Percentiles rank a stretch among this genome's conserved stretches.
Conservation (phyloP, 495 filamentous ascomycete genomes). For the Lentithecium fluviatile region DNA sequence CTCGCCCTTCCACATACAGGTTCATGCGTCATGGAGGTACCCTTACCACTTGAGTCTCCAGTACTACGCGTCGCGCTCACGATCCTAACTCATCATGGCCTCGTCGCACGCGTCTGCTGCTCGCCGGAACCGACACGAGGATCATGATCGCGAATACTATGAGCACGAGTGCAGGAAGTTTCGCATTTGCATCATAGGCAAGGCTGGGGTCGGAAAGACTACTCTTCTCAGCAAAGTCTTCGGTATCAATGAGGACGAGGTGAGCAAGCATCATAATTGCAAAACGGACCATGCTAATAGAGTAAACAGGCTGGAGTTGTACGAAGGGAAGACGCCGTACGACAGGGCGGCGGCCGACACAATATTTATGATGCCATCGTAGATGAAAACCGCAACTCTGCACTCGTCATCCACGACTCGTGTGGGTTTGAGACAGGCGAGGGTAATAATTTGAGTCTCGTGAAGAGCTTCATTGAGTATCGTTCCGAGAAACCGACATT, state of each 20-base stretch:
- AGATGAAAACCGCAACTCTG: constrained; percentile 11
- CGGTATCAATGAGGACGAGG: constrained; percentile 1
- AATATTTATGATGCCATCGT: constrained; percentile 8
- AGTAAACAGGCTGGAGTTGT: constrained; percentile 4
- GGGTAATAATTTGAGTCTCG: background rate
- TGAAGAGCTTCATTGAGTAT: constrained; percentile 5
- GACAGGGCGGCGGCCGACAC: constrained; percentile 3
- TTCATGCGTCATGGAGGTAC: too few relatives aligned
- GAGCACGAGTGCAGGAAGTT: constrained; percentile 8
- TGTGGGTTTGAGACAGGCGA: constrained; percentile 11
- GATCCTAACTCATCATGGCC: too few relatives aligned
- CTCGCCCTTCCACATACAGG: too few relatives aligned
- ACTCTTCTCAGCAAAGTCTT: constrained; percentile 9
- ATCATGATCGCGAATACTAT: constrained; percentile 7
- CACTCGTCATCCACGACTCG: constrained; percentile 12
- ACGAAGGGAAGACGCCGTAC: background rate
- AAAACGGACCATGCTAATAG: background rate
- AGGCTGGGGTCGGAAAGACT: constrained; percentile 10
- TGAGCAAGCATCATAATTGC: background rate
- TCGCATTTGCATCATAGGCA: constrained; percentile 11
- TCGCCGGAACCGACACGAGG: too few relatives aligned
- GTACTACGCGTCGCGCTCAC: too few relatives aligned
- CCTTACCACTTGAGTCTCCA: too few relatives aligned
- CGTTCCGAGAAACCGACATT: constrained; percentile 4
- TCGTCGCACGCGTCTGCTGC: too few relatives aligned